Percentiles rank a stretch among this genome's conserved stretches.
phyloP scores from a whole-genome alignment of 495 filamentous ascomycete genomes.

The Talaromyces stipitatus region DNA sequence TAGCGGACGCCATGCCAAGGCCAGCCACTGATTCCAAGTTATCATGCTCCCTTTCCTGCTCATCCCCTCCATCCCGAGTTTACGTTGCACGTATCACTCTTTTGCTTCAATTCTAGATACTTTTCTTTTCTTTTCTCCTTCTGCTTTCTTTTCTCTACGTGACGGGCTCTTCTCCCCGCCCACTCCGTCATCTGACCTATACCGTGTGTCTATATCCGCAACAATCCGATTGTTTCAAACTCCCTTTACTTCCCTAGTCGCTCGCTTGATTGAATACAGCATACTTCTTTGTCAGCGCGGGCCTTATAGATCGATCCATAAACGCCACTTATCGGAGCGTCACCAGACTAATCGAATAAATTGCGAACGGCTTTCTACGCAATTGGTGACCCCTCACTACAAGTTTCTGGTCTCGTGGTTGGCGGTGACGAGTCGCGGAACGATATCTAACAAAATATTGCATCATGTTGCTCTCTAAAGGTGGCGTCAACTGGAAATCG shows the following conservation, averaged over 20 bases:
- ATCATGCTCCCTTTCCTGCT: not conserved
- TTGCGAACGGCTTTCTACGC: not conserved
- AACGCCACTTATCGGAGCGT: not conserved
- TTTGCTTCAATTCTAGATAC: not conserved
- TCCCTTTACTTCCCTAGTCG: not conserved
- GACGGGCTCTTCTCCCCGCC: not conserved
- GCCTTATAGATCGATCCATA: not conserved
- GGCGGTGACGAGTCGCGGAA: not conserved
- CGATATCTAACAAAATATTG: not conserved
- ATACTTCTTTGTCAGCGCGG: not conserved
- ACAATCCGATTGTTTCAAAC: not conserved
- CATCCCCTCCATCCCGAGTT: not conserved
- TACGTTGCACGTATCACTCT: not conserved
- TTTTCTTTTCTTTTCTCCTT: not conserved
- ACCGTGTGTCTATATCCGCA: not conserved
- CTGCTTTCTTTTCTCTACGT: not conserved
- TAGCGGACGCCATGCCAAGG: not conserved
- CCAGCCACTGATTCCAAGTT: not conserved
- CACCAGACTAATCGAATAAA: not conserved
- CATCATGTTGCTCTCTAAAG: slow-evolving; percentile 73
- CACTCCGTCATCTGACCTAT: not conserved
- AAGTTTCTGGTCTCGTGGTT: not conserved
- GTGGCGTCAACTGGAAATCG: slow-evolving; percentile 89
- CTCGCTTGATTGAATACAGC: not conserved
- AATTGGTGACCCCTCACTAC: not conserved